phyloP scores from a whole-genome alignment of 129 eudicot species.

The Gnaphalium uliginosum region DNA sequence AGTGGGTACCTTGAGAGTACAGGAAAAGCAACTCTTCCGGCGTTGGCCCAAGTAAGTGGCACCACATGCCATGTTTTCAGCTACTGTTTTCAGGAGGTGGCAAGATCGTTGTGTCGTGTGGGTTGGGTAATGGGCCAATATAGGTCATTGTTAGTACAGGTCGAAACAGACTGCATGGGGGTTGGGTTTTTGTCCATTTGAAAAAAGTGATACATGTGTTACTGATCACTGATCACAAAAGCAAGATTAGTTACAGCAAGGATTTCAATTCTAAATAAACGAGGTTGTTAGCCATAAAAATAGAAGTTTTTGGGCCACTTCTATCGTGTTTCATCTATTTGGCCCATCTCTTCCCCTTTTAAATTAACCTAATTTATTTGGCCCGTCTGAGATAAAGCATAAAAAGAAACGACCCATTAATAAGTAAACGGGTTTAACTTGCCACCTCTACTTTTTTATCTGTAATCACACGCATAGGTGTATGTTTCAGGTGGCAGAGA shows the following conservation, averaged over 20 bases:
- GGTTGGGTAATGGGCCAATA: not conserved
- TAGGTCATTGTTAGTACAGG: not conserved
- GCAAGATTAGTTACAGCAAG: not conserved
- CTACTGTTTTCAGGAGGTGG: not conserved
- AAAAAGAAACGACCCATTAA: not conserved
- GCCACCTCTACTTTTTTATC: not conserved
- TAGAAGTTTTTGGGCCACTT: not conserved
- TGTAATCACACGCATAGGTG: not conserved
- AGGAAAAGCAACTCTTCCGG: conserved; percentile 90
- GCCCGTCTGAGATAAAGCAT: not conserved
- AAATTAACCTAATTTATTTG: not conserved
- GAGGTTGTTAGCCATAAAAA: not conserved
- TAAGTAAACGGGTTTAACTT: not conserved
- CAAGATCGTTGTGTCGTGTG: not conserved
- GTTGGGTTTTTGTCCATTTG: not conserved
- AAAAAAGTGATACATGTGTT: not conserved
- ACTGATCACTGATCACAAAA: not conserved
- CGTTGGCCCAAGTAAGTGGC: conserved; percentile 81
- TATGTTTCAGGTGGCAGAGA: conserved; percentile 79
- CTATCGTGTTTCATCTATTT: not conserved
- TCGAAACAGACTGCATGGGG: not conserved
- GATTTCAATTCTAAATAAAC: not conserved
- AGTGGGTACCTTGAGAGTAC: conserved; percentile 90
- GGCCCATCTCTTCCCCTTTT: not conserved
- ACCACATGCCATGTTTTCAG: not conserved